These are phyloP conservation scores for Euryodendron excelsum DNA, from an alignment of 148 eudicot genomes.

Conservation along the genomic window DNA sequence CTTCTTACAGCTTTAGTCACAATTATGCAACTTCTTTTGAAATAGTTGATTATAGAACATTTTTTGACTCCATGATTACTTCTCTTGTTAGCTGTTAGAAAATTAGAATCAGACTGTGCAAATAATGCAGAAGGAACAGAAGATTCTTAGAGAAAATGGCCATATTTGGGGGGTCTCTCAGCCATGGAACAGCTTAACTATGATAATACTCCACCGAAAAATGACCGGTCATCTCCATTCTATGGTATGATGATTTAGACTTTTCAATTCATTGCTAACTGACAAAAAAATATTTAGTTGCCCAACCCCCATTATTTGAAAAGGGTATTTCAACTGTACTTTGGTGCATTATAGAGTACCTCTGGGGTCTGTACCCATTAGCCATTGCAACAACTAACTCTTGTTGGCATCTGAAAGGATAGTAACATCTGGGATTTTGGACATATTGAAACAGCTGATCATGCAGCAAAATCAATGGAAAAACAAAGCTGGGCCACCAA, in stretches of 20 bases:
- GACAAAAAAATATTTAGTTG: background rate
- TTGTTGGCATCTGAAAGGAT: constrained; percentile 8
- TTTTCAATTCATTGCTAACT: constrained; percentile 1
- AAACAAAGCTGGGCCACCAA: background rate
- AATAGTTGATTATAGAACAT: no score
- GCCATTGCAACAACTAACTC: background rate
- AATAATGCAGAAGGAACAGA: background rate
- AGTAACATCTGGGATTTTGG: background rate
- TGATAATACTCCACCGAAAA: no score
- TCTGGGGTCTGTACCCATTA: background rate
- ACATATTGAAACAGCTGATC: background rate
- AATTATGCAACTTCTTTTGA: no score
- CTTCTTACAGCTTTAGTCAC: no score
- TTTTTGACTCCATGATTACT: no score
- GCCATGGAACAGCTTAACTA: no score
- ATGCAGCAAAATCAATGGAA: background rate
- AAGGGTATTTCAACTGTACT: background rate
- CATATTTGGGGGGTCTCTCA: constrained; percentile 9
- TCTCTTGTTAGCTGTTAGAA: no score
- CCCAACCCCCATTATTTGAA: constrained; percentile 1
- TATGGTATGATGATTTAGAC: background rate
- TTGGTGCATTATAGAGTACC: background rate
- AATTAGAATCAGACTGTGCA: no score
- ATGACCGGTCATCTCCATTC: no score
- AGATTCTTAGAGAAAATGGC: background rate